Evolutionary conservation across 805 yeast species (phyloP).

Genomic region (Kurtzmaniella fragi): DNA sequence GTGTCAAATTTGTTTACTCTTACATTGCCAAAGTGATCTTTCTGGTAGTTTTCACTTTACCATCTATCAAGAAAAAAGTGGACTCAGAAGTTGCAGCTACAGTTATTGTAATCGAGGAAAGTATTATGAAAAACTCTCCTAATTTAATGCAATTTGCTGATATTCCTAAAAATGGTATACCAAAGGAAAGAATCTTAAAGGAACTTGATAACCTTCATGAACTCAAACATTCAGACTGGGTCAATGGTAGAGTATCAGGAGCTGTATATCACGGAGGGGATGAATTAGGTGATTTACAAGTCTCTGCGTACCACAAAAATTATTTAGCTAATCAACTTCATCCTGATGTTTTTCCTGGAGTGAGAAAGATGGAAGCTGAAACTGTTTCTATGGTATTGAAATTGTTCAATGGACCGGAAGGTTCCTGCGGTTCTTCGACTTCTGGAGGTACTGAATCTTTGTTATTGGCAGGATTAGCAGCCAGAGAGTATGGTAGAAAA

Average conservation of each 20-base stretch:
- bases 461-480: constrained; percentile 79
- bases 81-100: constrained; percentile 53
- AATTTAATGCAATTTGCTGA: constrained; percentile 37
- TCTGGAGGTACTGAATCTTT: constrained; percentile 96
- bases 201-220: constrained; percentile 47
- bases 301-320: constrained; percentile 68
- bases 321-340: constrained; percentile 92
- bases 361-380: constrained; percentile 94
- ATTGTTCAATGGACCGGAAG: constrained; percentile 71
- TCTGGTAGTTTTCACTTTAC: constrained; percentile 37
- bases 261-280: constrained; percentile 96
- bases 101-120: constrained; percentile 45
- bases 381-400: constrained; percentile 86
- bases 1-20: constrained; percentile 12
- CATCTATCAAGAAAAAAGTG: constrained; percentile 52
- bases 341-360: constrained; percentile 96
- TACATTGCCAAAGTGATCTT: constrained; percentile 19
- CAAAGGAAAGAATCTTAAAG: constrained; percentile 38
- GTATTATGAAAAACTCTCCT: constrained; percentile 52
- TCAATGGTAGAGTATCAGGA: constrained; percentile 82
- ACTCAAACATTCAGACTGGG: constrained; percentile 74
- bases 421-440: constrained; percentile 67
- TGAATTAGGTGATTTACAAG: constrained; percentile 68
- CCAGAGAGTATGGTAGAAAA: constrained; percentile 67
- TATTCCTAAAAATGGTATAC: constrained; percentile 60